These are phyloP conservation scores for Pleurotus citrinopileatus DNA, from an alignment of 768 basidiomycete species.

Conservation along the genomic window DNA sequence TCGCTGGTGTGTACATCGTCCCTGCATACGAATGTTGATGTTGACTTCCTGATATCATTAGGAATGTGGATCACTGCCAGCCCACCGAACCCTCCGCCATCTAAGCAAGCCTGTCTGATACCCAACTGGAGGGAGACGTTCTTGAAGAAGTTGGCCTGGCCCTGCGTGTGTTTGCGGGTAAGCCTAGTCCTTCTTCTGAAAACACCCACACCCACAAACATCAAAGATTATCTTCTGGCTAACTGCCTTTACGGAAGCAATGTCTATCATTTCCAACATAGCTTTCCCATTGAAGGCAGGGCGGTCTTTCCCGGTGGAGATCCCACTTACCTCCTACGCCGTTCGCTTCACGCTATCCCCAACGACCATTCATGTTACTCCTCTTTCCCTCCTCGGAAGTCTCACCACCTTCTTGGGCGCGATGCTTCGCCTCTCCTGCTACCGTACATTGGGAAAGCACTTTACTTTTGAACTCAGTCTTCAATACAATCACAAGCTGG, in stretches of 20 bases:
- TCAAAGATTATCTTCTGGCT: slow-evolving; percentile 8
- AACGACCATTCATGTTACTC: neutral
- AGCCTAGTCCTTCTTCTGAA: neutral
- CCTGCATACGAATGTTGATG: neutral
- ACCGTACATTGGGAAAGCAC: slow-evolving; percentile 38
- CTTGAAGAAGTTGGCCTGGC: slow-evolving; percentile 9
- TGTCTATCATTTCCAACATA: slow-evolving; percentile 3
- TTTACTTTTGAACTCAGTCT: slow-evolving; percentile 51
- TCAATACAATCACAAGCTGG: slow-evolving; percentile 30
- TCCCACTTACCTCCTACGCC: neutral
- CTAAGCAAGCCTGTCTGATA: slow-evolving; percentile 3
- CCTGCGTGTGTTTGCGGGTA: slow-evolving; percentile 10
- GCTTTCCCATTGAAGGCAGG: neutral
- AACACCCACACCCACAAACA: slow-evolving; percentile 4
- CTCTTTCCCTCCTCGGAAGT: slow-evolving; percentile 2
- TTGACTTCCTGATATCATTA: neutral
- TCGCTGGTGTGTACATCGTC: neutral
- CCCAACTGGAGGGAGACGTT: slow-evolving; percentile 13
- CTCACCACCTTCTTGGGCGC: slow-evolving; percentile 2
- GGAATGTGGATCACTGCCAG: slow-evolving; percentile 13
- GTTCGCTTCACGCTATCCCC: neutral
- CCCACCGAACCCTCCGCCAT: slow-evolving; percentile 8
- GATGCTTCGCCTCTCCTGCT: slow-evolving; percentile 36
- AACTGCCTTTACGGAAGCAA: slow-evolving; percentile 1
- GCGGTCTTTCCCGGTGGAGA: neutral